phyloP scores from a whole-genome alignment of 805 yeast species.

The Debaryomyces tyrocola region DNA sequence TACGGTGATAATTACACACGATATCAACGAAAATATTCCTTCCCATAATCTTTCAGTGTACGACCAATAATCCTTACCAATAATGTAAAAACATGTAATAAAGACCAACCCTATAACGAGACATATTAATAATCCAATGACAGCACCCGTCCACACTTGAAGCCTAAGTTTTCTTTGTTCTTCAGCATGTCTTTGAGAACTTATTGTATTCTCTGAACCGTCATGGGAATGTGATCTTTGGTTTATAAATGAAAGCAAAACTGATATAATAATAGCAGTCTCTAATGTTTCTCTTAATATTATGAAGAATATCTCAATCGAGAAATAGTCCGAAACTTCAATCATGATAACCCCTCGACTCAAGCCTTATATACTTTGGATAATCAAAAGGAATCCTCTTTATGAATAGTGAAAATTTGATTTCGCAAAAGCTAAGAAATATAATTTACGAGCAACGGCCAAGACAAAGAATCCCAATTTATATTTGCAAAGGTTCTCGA shows the following conservation, averaged over 20 bases:
- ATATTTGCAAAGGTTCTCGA: no score
- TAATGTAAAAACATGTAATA: conserved; percentile 64
- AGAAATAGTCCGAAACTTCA: conserved; percentile 47
- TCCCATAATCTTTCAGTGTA: conserved; percentile 88
- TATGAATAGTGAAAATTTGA: neutral
- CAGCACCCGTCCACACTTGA: conserved; percentile 84
- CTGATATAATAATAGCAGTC: conserved; percentile 70
- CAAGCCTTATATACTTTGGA: neutral
- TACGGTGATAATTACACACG: conserved; percentile 74
- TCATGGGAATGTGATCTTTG: conserved; percentile 41
- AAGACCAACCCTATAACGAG: conserved; percentile 70
- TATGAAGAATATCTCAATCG: conserved; percentile 75
- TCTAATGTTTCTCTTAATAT: conserved; percentile 73
- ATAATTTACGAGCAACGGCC: no score
- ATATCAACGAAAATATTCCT: conserved; percentile 75
- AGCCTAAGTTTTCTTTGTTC: conserved; percentile 37
- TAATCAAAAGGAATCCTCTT: neutral
- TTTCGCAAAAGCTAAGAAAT: neutral
- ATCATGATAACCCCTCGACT: conserved; percentile 7
- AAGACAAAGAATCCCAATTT: no score
- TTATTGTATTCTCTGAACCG: neutral
- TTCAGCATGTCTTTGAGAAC: neutral
- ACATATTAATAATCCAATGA: conserved; percentile 68
- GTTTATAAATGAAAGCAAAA: conserved; percentile 68
- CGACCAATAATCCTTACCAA: conserved; percentile 87